Conservation (phyloP, 176 grass and related monocot genomes). For the bread wheat (Triticum aestivum) region DNA sequence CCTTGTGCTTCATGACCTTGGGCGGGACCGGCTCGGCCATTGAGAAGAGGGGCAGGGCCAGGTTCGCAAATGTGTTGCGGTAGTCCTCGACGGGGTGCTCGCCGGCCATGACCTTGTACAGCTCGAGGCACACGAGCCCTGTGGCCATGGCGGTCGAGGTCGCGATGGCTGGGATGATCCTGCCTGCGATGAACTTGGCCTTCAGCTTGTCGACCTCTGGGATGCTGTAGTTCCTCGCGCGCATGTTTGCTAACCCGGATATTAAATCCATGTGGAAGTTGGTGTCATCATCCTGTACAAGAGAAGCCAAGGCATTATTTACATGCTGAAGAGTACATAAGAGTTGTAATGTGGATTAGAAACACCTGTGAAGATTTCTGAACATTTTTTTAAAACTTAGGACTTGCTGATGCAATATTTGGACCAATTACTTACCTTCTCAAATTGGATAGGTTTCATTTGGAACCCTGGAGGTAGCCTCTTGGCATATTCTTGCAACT, state of each 20-base stretch:
- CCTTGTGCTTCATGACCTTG: constrained; percentile 66
- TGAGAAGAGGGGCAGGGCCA: constrained; percentile 63
- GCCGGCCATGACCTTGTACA: constrained; percentile 70
- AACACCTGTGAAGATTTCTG: background rate
- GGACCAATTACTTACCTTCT: constrained; percentile 62
- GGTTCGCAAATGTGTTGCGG: constrained; percentile 82
- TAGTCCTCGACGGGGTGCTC: constrained; percentile 65
- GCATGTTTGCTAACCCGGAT: constrained; percentile 76
- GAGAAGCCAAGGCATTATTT: background rate
- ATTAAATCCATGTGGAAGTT: constrained; percentile 87
- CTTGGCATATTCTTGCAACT: constrained; percentile 65
- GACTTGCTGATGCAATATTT: background rate
- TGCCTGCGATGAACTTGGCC: constrained; percentile 78
- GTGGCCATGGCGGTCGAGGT: constrained; percentile 85
- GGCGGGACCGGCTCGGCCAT: constrained; percentile 70
- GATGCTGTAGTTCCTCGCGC: constrained; percentile 76
- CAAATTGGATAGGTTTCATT: constrained; percentile 78
- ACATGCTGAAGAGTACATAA: background rate
- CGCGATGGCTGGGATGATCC: constrained; percentile 70
- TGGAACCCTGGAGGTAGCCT: constrained; percentile 50
- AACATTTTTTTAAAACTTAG: background rate
- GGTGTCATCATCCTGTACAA: constrained; percentile 68
- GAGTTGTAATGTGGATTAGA: background rate
- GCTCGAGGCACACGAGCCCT: constrained; percentile 65
- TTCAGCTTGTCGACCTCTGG: constrained; percentile 76